Percentiles rank a stretch among this genome's conserved stretches.
Evolutionary conservation across 2,329 filamentous ascomycete species (phyloP).

Genomic region (Tolypocladium tropicale): DNA sequence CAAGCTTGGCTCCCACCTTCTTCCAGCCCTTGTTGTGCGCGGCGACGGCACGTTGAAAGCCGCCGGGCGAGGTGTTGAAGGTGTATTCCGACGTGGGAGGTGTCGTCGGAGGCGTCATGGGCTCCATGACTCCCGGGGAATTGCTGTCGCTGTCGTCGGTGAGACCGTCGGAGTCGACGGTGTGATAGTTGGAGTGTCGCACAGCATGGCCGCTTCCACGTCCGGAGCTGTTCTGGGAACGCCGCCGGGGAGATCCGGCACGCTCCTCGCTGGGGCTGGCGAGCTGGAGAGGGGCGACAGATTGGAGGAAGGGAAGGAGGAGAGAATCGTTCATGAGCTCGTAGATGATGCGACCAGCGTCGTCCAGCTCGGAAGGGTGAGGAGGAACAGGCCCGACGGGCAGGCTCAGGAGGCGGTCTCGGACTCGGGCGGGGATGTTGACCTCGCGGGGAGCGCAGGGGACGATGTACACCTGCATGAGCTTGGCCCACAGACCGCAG

Average conservation of each 20-base stretch:
- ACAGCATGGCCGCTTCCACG: conserved; percentile 3
- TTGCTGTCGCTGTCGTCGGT: conserved; percentile 57
- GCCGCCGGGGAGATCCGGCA: conserved; percentile 26
- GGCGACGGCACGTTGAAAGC: conserved; percentile 42
- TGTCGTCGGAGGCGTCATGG: conserved; percentile 65
- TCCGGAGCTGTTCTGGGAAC: conserved; percentile 1
- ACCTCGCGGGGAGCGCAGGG: conserved; percentile 80
- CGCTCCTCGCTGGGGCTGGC: conserved; percentile 26
- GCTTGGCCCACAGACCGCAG: conserved; percentile 72
- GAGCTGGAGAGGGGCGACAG: conserved; percentile 29
- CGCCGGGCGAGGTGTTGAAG: conserved; percentile 40
- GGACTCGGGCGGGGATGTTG: conserved; percentile 78
- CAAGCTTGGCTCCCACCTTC: conserved; percentile 52
- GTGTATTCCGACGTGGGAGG: conserved; percentile 53
- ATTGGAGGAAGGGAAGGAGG: conserved; percentile 81
- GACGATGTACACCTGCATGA: conserved; percentile 83
- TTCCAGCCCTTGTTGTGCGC: conserved; percentile 52
- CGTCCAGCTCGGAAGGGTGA: conserved; percentile 64
- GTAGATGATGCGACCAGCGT: conserved; percentile 79
- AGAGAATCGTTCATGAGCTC: conserved; percentile 98
- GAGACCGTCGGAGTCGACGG: conserved; percentile 37
- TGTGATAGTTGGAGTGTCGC: conserved; percentile 31
- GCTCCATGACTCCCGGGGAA: conserved; percentile 46
- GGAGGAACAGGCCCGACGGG: conserved; percentile 51
- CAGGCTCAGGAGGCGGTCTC: conserved; percentile 63